phyloP scores from a whole-genome alignment of 257 asterid genomes.

The Nicotiana undulata region DNA sequence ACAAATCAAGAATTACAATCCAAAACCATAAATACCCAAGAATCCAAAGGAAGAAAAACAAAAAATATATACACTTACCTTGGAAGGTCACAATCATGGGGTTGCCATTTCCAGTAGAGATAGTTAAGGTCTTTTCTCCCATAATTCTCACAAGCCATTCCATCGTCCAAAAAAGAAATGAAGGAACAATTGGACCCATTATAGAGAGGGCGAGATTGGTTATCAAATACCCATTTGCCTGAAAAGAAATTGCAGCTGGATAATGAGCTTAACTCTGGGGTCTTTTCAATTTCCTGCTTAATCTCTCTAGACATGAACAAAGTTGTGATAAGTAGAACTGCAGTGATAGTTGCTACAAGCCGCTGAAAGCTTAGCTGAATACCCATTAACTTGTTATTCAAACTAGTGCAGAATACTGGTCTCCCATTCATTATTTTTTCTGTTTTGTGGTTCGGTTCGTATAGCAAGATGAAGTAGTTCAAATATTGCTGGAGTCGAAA shows the following conservation, averaged over 20 bases:
- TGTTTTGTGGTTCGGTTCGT: neutral
- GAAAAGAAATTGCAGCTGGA: slow-evolving; percentile 13
- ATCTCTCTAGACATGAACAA: neutral
- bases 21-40: neutral
- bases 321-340: slow-evolving; percentile 8
- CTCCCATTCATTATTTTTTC: slow-evolving; percentile 2
- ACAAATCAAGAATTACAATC: neutral
- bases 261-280: neutral
- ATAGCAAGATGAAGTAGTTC: no score
- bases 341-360: neutral
- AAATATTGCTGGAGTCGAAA: no score
- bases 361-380: neutral
- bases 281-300: neutral
- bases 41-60: neutral
- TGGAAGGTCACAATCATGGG: slow-evolving; percentile 46
- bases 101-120: slow-evolving; percentile 49
- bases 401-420: neutral
- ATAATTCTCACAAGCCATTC: slow-evolving; percentile 24
- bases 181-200: slow-evolving; percentile 27
- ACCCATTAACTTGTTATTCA: neutral
- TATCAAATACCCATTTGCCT: slow-evolving; percentile 24
- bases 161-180: slow-evolving; percentile 22
- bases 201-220: slow-evolving; percentile 29
- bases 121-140: slow-evolving; percentile 35
- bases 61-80: slow-evolving; percentile 13